Percentiles rank a stretch among this genome's conserved stretches.
These are phyloP conservation scores for Annona squamosa DNA, from an alignment of 164 flowering plant species.

Conservation along the genomic window DNA sequence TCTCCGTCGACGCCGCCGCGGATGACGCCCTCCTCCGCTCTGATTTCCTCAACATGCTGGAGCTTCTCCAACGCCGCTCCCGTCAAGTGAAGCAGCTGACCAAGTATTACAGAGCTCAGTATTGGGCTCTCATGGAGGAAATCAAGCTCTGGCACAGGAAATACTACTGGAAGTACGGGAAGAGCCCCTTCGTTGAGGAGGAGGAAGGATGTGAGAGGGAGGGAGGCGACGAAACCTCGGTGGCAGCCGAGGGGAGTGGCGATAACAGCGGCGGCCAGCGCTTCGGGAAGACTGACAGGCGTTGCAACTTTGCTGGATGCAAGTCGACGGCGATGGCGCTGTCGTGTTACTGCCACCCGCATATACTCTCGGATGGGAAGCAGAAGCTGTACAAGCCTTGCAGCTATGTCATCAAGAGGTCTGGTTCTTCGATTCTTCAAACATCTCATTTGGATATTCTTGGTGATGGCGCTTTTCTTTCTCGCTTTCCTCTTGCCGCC, in stretches of 20 bases:
- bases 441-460: no score
- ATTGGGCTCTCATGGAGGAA: conserved; percentile 76
- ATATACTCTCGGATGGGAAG: conserved; percentile 56
- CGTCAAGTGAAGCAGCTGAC: conserved; percentile 34
- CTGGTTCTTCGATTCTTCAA: conserved; percentile 3
- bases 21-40: conserved; percentile 34
- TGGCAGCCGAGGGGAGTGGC: conserved; percentile 8
- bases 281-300: conserved; percentile 4
- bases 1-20: conserved; percentile 24
- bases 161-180: conserved; percentile 64
- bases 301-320: conserved; percentile 50
- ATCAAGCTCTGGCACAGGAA: conserved; percentile 45
- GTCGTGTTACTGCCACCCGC: conserved; percentile 61
- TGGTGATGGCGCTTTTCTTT: no score
- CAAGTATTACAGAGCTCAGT: conserved; percentile 36
- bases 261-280: background rate
- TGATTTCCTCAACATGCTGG: conserved; percentile 36
- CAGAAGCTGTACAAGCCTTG: conserved; percentile 83
- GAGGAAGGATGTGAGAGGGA: conserved; percentile 16
- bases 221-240: conserved; percentile 17
- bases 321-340: conserved; percentile 80
- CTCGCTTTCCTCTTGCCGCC: background rate
- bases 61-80: conserved; percentile 49
- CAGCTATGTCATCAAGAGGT: conserved; percentile 56
- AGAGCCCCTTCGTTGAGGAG: conserved; percentile 48